Conservation (phyloP, 1,284 basidiomycete species). For the Hypsizygus ulmarius region DNA sequence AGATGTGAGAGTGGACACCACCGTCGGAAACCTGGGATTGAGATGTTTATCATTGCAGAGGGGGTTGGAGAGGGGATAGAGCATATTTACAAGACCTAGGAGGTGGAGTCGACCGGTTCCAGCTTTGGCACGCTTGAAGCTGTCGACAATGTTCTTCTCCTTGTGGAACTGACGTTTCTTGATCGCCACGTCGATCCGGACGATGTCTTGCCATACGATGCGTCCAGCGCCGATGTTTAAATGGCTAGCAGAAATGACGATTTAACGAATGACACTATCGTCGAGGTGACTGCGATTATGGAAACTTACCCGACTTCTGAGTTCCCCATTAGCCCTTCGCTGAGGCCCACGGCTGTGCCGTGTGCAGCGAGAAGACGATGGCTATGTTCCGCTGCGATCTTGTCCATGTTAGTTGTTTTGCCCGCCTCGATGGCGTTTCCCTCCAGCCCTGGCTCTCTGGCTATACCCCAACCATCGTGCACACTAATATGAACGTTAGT, state of each 20-base stretch:
- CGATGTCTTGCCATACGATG: conserved; percentile 94
- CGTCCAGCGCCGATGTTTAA: conserved; percentile 91
- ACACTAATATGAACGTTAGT: conserved; percentile 50
- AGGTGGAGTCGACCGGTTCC: conserved; percentile 80
- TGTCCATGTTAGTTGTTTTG: conserved; percentile 84
- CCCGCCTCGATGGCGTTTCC: conserved; percentile 87
- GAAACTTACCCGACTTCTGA: conserved; percentile 84
- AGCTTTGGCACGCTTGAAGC: conserved; percentile 75
- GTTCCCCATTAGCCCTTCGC: conserved; percentile 93
- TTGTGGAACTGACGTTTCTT: conserved; percentile 86
- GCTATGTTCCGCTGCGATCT: conserved; percentile 74
- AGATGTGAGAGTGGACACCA: conserved; percentile 92
- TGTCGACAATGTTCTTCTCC: conserved; percentile 67
- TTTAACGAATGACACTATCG: not conserved
- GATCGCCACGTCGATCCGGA: conserved; percentile 86
- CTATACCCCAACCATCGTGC: conserved; percentile 92
- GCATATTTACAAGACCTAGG: conserved; percentile 68
- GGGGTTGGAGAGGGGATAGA: conserved; percentile 1
- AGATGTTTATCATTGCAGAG: not conserved
- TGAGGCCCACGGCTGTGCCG: conserved; percentile 84
- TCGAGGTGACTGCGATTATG: not conserved
- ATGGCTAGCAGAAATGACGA: conserved; percentile 50
- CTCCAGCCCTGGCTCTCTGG: conserved; percentile 62
- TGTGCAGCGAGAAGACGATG: conserved; percentile 77
- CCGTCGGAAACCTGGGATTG: conserved; percentile 75